Conservation (phyloP, 108 stramenopile species). For the Aurantiochytrium sp. region DNA sequence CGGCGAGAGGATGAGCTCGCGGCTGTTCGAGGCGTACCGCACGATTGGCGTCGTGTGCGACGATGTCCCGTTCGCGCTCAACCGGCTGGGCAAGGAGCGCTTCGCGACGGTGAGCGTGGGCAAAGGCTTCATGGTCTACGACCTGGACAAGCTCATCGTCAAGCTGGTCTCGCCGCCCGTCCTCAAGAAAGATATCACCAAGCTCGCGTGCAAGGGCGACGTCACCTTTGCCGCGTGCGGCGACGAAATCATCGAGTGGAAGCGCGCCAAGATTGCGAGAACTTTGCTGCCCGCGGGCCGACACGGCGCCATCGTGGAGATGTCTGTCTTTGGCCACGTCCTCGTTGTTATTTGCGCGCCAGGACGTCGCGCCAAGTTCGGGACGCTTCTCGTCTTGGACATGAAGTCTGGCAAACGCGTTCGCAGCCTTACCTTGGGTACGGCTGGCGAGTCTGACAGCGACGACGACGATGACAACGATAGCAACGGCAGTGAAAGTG, state of each 20-base stretch:
- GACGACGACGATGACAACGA: not conserved
- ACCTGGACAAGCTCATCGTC: conserved; percentile 17
- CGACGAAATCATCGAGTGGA: not conserved
- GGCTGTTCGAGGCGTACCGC: conserved; percentile 40
- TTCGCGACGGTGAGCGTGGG: conserved; percentile 40
- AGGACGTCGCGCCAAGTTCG: not conserved
- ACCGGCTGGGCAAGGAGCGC: conserved; percentile 37
- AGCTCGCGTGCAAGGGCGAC: not conserved
- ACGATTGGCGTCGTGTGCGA: conserved; percentile 42
- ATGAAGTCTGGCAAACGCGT: not conserved
- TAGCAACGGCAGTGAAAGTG: not conserved
- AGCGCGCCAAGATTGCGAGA: not conserved
- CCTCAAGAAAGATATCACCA: not conserved
- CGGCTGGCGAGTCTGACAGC: not conserved
- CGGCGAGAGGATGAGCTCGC: conserved; percentile 18
- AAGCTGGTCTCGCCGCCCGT: not conserved
- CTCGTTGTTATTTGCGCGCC: not conserved
- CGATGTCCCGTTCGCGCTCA: conserved; percentile 37
- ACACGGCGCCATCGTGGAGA: not conserved
- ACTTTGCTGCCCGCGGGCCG: not conserved
- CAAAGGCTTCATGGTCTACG: conserved; percentile 35
- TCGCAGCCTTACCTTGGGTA: not conserved
- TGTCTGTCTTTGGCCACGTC: not conserved
- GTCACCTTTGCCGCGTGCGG: not conserved
- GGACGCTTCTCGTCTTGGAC: not conserved